Conservation (phyloP, 768 basidiomycete genomes). For the Hypholoma fasciculare region DNA sequence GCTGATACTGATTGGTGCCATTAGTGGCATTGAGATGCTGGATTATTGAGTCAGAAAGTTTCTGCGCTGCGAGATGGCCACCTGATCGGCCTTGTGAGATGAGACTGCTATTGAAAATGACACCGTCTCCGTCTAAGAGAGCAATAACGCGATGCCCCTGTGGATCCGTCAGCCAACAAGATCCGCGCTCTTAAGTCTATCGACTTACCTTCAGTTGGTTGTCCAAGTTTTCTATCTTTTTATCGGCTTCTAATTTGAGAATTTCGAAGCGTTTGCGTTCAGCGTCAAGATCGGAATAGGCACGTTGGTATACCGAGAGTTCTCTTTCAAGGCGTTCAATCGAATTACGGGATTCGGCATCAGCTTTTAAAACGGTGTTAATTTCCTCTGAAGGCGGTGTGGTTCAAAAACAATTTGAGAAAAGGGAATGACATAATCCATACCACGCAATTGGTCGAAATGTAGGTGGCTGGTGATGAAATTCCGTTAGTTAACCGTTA, state of each 20-base stretch:
- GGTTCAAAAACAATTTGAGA: background rate
- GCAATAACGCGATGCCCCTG: conserved; percentile 48
- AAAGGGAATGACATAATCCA: background rate
- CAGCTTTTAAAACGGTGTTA: conserved; percentile 31
- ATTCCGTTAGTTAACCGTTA: background rate
- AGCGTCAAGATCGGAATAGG: conserved; percentile 36
- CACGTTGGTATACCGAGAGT: conserved; percentile 42
- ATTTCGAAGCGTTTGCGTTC: conserved; percentile 34
- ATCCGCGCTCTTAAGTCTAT: background rate
- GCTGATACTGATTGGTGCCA: conserved; percentile 45
- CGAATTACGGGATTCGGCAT: conserved; percentile 26
- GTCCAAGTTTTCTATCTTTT: conserved; percentile 37
- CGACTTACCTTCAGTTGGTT: conserved; percentile 39
- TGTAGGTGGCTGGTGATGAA: conserved; percentile 19
- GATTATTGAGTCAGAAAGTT: conserved; percentile 40
- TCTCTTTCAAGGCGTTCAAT: conserved; percentile 40
- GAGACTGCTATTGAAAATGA: conserved; percentile 57
- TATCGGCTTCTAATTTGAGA: conserved; percentile 34
- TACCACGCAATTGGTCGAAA: conserved; percentile 40
- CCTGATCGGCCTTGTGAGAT: conserved; percentile 57
- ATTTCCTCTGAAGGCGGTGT: conserved; percentile 35
- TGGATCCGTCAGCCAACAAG: background rate
- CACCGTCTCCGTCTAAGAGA: conserved; percentile 67
- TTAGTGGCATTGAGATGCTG: conserved; percentile 34
- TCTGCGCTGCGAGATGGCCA: conserved; percentile 55